A percentile compares a stretch with the other conserved stretches of the same genome.
Conservation (phyloP, 306 rosid genomes). For the Lithocarpus polystachyus region DNA sequence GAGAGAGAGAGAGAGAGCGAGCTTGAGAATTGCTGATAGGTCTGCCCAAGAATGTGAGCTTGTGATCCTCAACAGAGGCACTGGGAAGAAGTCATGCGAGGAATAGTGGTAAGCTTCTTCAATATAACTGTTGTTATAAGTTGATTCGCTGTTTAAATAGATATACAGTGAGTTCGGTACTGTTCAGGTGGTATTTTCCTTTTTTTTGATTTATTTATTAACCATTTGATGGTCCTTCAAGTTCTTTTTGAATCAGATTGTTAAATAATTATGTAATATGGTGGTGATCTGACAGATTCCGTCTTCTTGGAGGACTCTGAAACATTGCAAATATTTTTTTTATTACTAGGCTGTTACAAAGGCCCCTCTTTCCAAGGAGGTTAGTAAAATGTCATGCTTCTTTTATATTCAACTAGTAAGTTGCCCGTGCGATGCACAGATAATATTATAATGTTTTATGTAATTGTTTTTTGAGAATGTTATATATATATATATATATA, state of each 20-base stretch:
- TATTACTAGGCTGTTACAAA: slow-evolving; percentile 82
- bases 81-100: too few species aligned
- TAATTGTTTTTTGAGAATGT: too few species aligned
- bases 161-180: slow-evolving; percentile 69
- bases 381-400: slow-evolving; percentile 31
- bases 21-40: too few species aligned
- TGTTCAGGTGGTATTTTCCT: slow-evolving; percentile 64
- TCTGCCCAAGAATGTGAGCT: too few species aligned
- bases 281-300: slow-evolving; percentile 63
- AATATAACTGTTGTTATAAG: too few species aligned
- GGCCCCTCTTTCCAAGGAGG: slow-evolving; percentile 98
- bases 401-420: neutral
- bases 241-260: slow-evolving; percentile 14
- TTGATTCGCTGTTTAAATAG: too few species aligned
- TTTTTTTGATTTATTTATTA: slow-evolving; percentile 7
- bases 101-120: too few species aligned
- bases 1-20: too few species aligned
- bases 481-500: too few species aligned
- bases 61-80: too few species aligned
- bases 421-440: too few species aligned
- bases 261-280: slow-evolving; percentile 31
- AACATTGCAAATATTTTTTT: slow-evolving; percentile 76
- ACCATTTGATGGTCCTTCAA: slow-evolving; percentile 18
- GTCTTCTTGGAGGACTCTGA: slow-evolving; percentile 92
- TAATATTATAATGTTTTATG: too few species aligned